phyloP scores from a whole-genome alignment of 306 rosid species.

The Vigna mungo region DNA sequence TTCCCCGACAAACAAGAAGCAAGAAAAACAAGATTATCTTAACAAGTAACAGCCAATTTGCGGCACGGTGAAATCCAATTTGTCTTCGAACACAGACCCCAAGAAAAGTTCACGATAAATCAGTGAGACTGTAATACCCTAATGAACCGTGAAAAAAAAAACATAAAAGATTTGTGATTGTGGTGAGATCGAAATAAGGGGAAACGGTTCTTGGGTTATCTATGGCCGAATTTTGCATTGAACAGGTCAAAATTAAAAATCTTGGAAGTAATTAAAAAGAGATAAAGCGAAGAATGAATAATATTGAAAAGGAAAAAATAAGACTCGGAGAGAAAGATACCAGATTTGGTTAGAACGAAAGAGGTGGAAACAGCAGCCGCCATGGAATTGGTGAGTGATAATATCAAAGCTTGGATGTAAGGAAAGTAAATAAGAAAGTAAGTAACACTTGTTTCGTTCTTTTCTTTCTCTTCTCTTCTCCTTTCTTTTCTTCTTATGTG shows the following conservation, averaged over 20 bases:
- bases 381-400: conserved; percentile 45
- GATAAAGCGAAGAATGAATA: background rate
- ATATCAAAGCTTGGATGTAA: background rate
- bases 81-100: background rate
- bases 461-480: too few relatives aligned
- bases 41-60: background rate
- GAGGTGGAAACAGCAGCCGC: conserved; percentile 69
- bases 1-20: background rate
- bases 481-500: too few relatives aligned
- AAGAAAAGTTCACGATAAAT: conserved; percentile 13
- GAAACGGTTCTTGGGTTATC: background rate
- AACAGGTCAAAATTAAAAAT: background rate
- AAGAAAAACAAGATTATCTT: conserved; percentile 9
- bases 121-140: background rate
- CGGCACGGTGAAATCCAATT: background rate
- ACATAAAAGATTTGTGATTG: background rate
- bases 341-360: conserved; percentile 51
- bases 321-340: conserved; percentile 20
- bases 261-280: background rate
- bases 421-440: too few relatives aligned
- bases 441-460: too few relatives aligned
- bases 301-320: background rate
- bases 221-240: background rate
- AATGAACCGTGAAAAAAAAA: conserved; percentile 4
- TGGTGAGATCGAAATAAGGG: conserved; percentile 18